These are phyloP conservation scores for Oenanthe sinensis DNA, from an alignment of 129 eudicot species.

Conservation along the genomic window DNA sequence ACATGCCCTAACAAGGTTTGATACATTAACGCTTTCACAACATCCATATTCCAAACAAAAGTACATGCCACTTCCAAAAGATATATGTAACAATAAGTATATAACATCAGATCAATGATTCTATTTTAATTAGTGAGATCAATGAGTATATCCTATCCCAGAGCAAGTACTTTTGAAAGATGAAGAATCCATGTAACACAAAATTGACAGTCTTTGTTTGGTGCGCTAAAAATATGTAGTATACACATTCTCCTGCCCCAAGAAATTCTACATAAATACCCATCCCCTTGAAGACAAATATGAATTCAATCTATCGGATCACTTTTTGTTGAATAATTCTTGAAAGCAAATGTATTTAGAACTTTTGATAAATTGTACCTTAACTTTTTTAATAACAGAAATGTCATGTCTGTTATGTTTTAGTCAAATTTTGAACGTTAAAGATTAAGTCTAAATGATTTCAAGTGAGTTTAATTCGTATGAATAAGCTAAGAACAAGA, in stretches of 20 bases:
- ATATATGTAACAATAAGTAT: too few relatives aligned
- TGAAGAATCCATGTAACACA: not conserved
- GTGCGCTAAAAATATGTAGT: not conserved
- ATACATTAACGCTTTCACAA: too few relatives aligned
- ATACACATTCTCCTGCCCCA: not conserved
- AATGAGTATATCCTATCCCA: too few relatives aligned
- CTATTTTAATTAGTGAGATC: too few relatives aligned
- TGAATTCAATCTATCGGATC: not conserved
- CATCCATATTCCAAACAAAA: too few relatives aligned
- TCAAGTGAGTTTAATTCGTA: too few relatives aligned
- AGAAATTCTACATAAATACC: not conserved
- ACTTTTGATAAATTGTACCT: not conserved
- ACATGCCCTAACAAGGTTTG: too few relatives aligned
- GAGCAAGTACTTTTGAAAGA: conserved; percentile 6
- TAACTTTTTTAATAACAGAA: not conserved
- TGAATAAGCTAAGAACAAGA: too few relatives aligned
- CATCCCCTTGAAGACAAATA: not conserved
- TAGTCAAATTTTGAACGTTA: too few relatives aligned
- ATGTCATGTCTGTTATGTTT: conserved; percentile 24
- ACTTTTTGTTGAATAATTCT: not conserved
- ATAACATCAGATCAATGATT: too few relatives aligned
- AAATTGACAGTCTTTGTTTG: not conserved
- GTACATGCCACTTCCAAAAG: too few relatives aligned
- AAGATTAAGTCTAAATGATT: too few relatives aligned
- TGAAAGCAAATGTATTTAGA: not conserved